Conservation (phyloP, 768 basidiomycete species). For the Lepiota venenata region DNA sequence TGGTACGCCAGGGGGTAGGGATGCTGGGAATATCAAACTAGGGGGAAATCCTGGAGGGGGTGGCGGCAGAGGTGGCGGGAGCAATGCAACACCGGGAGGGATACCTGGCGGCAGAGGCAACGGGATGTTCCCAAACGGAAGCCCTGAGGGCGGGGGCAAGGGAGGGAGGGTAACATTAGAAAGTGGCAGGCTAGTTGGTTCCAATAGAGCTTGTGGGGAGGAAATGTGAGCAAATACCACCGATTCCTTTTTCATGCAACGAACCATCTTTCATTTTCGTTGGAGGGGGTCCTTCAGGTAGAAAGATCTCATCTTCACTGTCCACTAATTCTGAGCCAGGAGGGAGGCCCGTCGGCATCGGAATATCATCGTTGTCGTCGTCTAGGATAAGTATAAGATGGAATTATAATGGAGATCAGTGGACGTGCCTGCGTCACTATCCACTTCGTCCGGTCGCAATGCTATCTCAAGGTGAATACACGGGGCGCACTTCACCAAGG, state of each 20-base stretch:
- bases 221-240: background rate
- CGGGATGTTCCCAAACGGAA: slow-evolving; percentile 22
- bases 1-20: slow-evolving; percentile 10
- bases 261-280: slow-evolving; percentile 21
- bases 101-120: slow-evolving; percentile 19
- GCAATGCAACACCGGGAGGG: background rate
- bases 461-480: slow-evolving; percentile 35
- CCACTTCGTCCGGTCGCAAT: slow-evolving; percentile 56
- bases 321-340: slow-evolving; percentile 48
- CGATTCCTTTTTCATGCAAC: background rate
- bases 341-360: slow-evolving; percentile 63
- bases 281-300: slow-evolving; percentile 83
- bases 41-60: slow-evolving; percentile 14
- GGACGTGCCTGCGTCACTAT: slow-evolving; percentile 46
- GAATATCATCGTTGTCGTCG: slow-evolving; percentile 56
- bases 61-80: slow-evolving; percentile 9
- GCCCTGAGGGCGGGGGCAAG: slow-evolving; percentile 26
- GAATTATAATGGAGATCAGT: slow-evolving; percentile 15
- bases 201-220: slow-evolving; percentile 20
- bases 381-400: slow-evolving; percentile 6
- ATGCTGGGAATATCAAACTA: background rate
- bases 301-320: slow-evolving; percentile 82
- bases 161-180: slow-evolving; percentile 23
- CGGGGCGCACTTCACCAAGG: background rate
- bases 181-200: slow-evolving; percentile 26